Base-by-base conservation (phyloP, 495 filamentous ascomycete species). In the Podospora sp. region DNA sequence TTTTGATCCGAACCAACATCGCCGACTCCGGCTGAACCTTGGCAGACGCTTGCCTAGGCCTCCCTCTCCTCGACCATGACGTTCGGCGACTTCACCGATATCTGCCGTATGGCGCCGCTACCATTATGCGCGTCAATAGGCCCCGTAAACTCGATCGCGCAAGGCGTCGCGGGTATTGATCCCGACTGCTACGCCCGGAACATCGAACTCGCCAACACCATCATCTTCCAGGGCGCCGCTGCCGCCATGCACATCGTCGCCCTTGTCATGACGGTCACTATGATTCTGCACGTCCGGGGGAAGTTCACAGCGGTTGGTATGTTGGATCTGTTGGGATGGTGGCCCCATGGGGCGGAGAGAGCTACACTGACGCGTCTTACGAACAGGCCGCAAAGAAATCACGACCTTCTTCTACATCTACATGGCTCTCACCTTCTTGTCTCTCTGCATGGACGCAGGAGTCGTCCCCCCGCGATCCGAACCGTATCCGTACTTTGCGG, bases 261-360 rank as follows among this genome's bases (percentile, higher is more conserved):
- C 5, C 81, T 99, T 52, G 82, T 85, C 67, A 98, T 98, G 94
- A 95, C 92, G 7, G 89, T 92, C 8, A 91, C 96, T 72, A 99
- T 99, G 95, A 91, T 98, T 51, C 77, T 99, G 64, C 95, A 99
- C 75, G 91, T 99, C 67, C 85, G 95, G 71, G 93, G 91, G 65
- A 99, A 99, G 78, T 99, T 99, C 77, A 99, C 95, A 16, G 95
- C 95, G 71, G 94, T 99, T 75, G 95, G 94, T 97, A 85, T 71
- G 94, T 89, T 70, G 62, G 21, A 5, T 35, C 24, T 4, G 53
- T 3, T 33, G 29, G 29, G 29, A 33, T 33, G 53, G 5, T 6
- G 14, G 36, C 2, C 40, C 20, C 2, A 1, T 36, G 63, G 40
- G 56, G 26, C 9, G 25, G 7, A 0, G 22, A 20, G 6, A 21